These are phyloP conservation scores for Scedosporium apiospermum DNA, from an alignment of 2,329 filamentous ascomycete species.

Conservation along the genomic window DNA sequence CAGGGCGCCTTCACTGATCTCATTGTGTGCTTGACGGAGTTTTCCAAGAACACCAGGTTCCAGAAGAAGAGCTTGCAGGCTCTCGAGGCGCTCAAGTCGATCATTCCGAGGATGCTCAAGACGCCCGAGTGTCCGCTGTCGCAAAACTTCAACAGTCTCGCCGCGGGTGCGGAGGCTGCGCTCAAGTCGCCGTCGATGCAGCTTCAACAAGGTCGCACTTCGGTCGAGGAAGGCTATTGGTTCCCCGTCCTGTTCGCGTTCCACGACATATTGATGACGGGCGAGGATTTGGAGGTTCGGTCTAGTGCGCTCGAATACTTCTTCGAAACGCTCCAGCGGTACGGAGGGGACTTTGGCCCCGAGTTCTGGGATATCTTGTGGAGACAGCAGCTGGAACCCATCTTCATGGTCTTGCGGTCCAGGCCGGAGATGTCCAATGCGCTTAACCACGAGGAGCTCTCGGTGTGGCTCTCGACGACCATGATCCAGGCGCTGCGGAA, in stretches of 20 bases:
- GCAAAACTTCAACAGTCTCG: constrained; percentile 37
- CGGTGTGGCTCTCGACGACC: constrained; percentile 96
- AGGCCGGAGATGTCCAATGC: constrained; percentile 95
- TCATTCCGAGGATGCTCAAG: constrained; percentile 88
- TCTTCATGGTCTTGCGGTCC: constrained; percentile 95
- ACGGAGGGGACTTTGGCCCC: constrained; percentile 81
- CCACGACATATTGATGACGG: constrained; percentile 98
- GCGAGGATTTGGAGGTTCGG: constrained; percentile 92
- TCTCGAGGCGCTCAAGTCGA: constrained; percentile 88
- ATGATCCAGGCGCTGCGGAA: constrained; percentile 98
- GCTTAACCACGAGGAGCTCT: constrained; percentile 90
- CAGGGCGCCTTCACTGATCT: constrained; percentile 96
- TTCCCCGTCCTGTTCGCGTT: constrained; percentile 97
- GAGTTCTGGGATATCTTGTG: constrained; percentile 99
- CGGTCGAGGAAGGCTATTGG: constrained; percentile 95
- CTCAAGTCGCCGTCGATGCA: constrained; percentile 31
- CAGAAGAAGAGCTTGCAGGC: constrained; percentile 97
- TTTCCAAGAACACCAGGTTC: constrained; percentile 97
- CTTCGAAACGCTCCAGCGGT: constrained; percentile 83
- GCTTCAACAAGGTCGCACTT: constrained; percentile 63
- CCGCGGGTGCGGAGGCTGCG: constrained; percentile 33
- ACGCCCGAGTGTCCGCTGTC: constrained; percentile 92
- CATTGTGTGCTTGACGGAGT: constrained; percentile 92
- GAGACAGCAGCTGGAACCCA: constrained; percentile 93
- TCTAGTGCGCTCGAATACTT: constrained; percentile 89